Evolutionary conservation across 192 early-diverging fungal species (phyloP), one percentile per base, ranked within the genome.

Genomic region (Pecoramyces ruminantium): DNA sequence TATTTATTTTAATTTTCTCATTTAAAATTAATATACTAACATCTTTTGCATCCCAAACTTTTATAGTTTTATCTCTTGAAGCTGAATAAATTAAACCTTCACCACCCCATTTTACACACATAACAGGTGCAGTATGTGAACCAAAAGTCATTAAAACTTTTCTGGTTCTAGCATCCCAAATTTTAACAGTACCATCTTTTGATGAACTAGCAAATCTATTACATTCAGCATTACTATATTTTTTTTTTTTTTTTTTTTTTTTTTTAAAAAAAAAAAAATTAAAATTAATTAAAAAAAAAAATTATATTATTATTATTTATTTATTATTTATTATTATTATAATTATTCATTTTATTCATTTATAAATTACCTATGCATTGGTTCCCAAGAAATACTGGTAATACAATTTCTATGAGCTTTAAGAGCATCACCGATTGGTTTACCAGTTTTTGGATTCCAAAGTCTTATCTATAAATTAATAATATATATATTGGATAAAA

Each of bases 41-140:
- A 51, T 51, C 90, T 28, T 79, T 83, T 25, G 91, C 83, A 83
- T 95, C 90, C 96, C 97, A 99, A 29, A 98, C 94, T 84, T 96
- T 95, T 83, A 99, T 97, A 1, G 94, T 92, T 84, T 97, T 98
- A 83, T 99, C 97, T 78, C 94, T 90, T 21, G 95, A 96, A 14
- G 90, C 93, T 18, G 95, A 93, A 87, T 99, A 99, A 77, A 99
- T 89, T 77, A 95, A 87, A 0, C 96, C 96, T 67, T 97, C 94
- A 30, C 96, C 97, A 79, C 95, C 97, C 96, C 97, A 99, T 84
- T 95, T 94, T 25, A 98, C 92, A 85, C 94, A 94, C 78, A 95
- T 97, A 14, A 98, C 94, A 0, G 96, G 93, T 0, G 93, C 94
- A 0, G 96, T 99, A 85, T 99, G 97, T 78, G 94, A 92, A 2